A percentile compares a stretch with the other conserved stretches of the same genome.
Evolutionary conservation across 202 grass and related monocot species (phyloP).

Genomic region (Carex sylvatica): DNA sequence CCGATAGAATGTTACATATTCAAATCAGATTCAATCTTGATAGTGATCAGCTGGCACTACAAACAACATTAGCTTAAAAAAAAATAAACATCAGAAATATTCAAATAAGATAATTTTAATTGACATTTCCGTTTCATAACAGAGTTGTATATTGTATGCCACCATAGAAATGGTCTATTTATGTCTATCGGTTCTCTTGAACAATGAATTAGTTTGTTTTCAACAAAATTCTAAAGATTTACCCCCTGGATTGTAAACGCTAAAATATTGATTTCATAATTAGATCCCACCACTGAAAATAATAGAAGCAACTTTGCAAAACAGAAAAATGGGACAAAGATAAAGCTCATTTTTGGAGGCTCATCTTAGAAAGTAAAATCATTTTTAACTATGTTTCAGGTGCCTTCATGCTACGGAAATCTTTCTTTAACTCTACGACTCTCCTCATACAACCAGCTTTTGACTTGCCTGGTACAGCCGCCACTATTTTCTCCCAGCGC

Average conservation of each 20-base stretch:
- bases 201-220: neutral
- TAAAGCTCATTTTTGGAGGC: neutral
- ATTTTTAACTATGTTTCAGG: slow-evolving; percentile 22
- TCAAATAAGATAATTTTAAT: neutral
- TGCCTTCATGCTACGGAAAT: slow-evolving; percentile 66
- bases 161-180: neutral
- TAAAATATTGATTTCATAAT: neutral
- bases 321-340: neutral
- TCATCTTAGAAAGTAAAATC: neutral
- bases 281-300: neutral
- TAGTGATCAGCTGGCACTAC: neutral
- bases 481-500: slow-evolving; percentile 92
- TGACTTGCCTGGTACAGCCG: slow-evolving; percentile 62
- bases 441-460: slow-evolving; percentile 77
- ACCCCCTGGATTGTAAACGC: neutral
- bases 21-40: no score
- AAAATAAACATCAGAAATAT: neutral
- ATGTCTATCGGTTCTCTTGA: neutral
- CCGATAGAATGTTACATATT: no score
- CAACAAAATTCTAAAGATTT: neutral
- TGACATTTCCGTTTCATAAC: neutral
- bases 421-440: slow-evolving; percentile 67
- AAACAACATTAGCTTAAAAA: neutral
- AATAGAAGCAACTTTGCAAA: neutral
- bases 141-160: neutral